These are phyloP conservation scores for Uronychia binucleata DNA, from an alignment of 73 alveolate genomes.

Conservation along the genomic window DNA sequence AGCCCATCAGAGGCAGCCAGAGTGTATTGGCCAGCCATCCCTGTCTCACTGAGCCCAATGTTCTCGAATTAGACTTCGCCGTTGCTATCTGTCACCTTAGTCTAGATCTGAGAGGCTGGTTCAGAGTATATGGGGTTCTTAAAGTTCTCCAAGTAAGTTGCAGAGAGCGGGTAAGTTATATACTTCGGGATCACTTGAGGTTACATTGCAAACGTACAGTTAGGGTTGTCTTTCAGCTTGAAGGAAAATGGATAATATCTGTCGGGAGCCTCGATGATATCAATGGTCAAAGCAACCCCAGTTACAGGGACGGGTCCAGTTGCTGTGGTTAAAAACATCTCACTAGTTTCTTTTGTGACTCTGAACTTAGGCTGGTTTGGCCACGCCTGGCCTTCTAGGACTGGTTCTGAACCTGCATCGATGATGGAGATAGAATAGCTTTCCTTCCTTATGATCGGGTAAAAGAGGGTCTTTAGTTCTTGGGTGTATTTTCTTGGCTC, in stretches of 20 bases:
- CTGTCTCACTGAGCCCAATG: not conserved
- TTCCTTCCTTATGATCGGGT: not conserved
- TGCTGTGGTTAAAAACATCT: too few species aligned
- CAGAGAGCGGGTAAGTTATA: not conserved
- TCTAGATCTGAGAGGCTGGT: not conserved
- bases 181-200: not conserved
- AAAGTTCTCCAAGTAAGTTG: not conserved
- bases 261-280: not conserved
- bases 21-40: not conserved
- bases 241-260: not conserved
- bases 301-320: too few species aligned
- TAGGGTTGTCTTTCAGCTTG: not conserved
- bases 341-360: not conserved
- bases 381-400: not conserved
- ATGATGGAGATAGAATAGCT: not conserved
- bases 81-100: not conserved
- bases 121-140: not conserved
- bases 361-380: not conserved
- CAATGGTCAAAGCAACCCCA: not conserved
- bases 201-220: too few species aligned
- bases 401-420: not conserved
- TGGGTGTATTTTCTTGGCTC: too few species aligned
- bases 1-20: too few species aligned
- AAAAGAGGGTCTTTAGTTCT: too few species aligned
- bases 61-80: not conserved